Base-by-base conservation (phyloP, 768 basidiomycete genomes). In the Kwoniella newhampshirensis region DNA sequence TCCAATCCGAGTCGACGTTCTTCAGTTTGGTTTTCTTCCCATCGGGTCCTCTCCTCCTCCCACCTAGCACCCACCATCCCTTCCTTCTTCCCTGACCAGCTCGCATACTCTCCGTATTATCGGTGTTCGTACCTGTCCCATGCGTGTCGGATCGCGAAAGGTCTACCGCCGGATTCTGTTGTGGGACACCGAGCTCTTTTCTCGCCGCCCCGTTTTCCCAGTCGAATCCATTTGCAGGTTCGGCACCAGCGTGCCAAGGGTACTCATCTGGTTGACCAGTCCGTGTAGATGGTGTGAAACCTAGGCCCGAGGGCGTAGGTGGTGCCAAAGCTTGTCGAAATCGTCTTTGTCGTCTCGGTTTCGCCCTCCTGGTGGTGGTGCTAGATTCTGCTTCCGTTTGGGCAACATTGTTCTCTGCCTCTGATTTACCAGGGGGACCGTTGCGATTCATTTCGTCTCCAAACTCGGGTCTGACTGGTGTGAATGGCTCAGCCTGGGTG, bases 271-370 rank as follows among this genome's bases (percentile, higher is more conserved):
- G n/a, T 18, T 30, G 20, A 7, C 39, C 43, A 6, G 11, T 40
- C 40, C 28, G 36, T 3, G 41, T 56, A 15, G 17, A 21, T 36
- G 70, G 64, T 2, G 57, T 61, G 52, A 72, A 72, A 3, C 70
- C 70, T 17, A 72, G 47, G 12, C 70, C 70, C 6, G 61, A 64
- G 0, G 70, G 70, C 12, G 70, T 72, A 4, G 70, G 70, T 4
- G 70, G 70, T 27, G 54, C 58, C 6, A 67, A 44, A 3, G 67
- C 70, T 43, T 64, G 62, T 23, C 62, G 54, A 45, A 64, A 64
- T 21, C 66, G 42, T 40, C 60, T 50, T 28, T 57, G 49, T 49
- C 47, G 28, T 30, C 53, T 58, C 15, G 46, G 27, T 45, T 57
- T 60, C 23, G 36, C 51, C 23, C 45, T 44, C 41, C 28, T 55